These are phyloP conservation scores for Boletellus sp. DNA, from an alignment of 1,284 basidiomycete genomes.

Conservation along the genomic window DNA sequence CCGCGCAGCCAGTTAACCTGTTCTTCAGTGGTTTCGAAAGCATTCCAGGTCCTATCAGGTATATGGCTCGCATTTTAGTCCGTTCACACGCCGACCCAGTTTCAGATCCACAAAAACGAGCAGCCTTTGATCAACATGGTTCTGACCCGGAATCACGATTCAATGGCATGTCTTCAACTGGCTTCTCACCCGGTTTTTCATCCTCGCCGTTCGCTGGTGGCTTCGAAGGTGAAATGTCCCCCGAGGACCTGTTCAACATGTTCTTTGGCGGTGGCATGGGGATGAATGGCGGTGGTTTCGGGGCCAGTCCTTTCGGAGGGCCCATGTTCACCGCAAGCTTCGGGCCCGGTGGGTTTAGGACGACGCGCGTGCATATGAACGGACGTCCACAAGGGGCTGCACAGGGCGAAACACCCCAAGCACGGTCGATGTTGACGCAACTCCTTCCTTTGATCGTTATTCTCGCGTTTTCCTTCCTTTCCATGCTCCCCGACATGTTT, in stretches of 20 bases:
- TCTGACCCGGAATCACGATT: conserved; percentile 83
- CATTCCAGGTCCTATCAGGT: conserved; percentile 92
- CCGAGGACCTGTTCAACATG: conserved; percentile 98
- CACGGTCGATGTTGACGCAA: conserved; percentile 75
- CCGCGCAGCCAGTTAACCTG: conserved; percentile 7
- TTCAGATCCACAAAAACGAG: conserved; percentile 84
- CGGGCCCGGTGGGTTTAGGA: conserved; percentile 74
- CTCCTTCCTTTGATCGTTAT: conserved; percentile 85
- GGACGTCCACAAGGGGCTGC: conserved; percentile 35
- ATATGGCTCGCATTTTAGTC: conserved; percentile 51
- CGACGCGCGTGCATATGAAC: conserved; percentile 49
- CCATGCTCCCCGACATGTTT: conserved; percentile 80
- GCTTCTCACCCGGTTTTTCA: conserved; percentile 49
- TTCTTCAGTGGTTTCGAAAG: conserved; percentile 90
- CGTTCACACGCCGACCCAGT: conserved; percentile 5
- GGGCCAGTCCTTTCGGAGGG: conserved; percentile 42
- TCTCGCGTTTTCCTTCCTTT: conserved; percentile 81
- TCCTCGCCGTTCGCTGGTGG: conserved; percentile 48
- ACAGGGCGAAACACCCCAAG: conserved; percentile 35
- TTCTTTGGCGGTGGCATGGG: conserved; percentile 76
- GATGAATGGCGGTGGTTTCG: conserved; percentile 44
- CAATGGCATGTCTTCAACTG: conserved; percentile 64
- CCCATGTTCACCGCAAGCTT: conserved; percentile 73
- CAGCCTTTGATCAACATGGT: conserved; percentile 84
- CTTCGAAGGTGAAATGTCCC: conserved; percentile 86